These are phyloP conservation scores for Trichophyton verrucosum DNA, from an alignment of 2,329 filamentous ascomycete species.

Conservation along the genomic window DNA sequence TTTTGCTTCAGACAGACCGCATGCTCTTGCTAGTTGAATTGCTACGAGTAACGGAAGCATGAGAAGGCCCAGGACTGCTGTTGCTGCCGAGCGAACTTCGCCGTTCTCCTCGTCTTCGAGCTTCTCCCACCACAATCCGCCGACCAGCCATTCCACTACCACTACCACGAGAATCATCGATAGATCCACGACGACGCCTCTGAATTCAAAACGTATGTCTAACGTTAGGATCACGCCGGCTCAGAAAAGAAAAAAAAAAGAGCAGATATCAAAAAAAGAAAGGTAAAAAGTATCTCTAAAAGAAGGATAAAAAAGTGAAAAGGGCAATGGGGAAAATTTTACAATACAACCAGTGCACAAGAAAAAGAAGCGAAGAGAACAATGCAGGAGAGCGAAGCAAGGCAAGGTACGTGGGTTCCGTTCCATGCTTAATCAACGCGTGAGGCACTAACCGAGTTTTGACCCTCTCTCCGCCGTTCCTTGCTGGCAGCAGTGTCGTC, in stretches of 20 bases:
- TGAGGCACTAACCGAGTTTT: conserved; percentile 35
- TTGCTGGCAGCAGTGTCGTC: conserved; percentile 47
- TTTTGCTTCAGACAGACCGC: conserved; percentile 8
- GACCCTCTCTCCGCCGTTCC: conserved; percentile 40
- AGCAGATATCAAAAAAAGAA: conserved; percentile 15
- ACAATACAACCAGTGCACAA: conserved; percentile 2
- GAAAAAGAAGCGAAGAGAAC: conserved; percentile 6
- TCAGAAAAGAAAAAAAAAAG: conserved; percentile 18
- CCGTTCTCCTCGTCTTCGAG: conserved; percentile 28
- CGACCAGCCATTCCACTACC: not conserved
- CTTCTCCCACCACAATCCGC: conserved; percentile 28
- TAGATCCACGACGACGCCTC: conserved; percentile 34
- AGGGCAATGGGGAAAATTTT: conserved; percentile 8
- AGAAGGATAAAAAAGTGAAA: conserved; percentile 24
- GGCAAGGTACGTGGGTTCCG: conserved; percentile 14
- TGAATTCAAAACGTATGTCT: conserved; percentile 33
- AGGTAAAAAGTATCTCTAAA: conserved; percentile 28
- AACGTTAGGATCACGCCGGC: conserved; percentile 38
- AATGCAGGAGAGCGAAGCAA: conserved; percentile 15
- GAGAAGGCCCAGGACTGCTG: conserved; percentile 21
- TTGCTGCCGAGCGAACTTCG: conserved; percentile 27
- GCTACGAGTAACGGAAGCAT: conserved; percentile 30
- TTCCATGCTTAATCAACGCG: conserved; percentile 18
- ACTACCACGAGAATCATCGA: conserved; percentile 27
- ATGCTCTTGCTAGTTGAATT: conserved; percentile 24